phyloP scores from a whole-genome alignment of 2,329 filamentous ascomycete genomes.

The Zymoseptoria tritici region DNA sequence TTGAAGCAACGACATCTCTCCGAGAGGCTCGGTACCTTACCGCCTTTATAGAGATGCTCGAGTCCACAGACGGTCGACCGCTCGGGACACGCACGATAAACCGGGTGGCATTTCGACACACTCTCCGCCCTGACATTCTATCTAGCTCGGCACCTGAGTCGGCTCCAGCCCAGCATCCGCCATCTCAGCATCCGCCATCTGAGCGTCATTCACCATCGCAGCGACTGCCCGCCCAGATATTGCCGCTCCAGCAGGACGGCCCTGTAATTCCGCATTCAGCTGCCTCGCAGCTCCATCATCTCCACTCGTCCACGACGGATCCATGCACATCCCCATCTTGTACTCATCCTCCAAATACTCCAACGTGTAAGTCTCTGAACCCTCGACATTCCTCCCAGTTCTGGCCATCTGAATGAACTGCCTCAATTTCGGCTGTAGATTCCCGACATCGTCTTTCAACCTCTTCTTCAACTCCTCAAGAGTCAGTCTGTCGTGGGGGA shows the following conservation, averaged over 20 bases:
- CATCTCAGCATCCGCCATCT: neutral
- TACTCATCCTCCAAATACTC: neutral
- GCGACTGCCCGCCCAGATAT: neutral
- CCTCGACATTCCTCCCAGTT: neutral
- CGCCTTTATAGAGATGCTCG: neutral
- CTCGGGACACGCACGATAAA: neutral
- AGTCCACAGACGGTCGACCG: neutral
- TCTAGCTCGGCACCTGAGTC: neutral
- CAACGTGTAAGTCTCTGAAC: neutral
- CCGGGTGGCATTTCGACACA: neutral
- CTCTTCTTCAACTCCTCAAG: slow-evolving; percentile 1
- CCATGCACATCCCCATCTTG: neutral
- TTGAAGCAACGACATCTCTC: too few relatives aligned
- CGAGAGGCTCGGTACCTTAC: too few relatives aligned
- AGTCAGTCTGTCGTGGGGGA: slow-evolving; percentile 4
- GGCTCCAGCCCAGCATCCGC: neutral
- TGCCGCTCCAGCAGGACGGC: neutral
- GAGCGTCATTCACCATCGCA: neutral
- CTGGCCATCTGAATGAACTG: neutral
- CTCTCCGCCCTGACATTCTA: neutral
- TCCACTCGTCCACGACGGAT: neutral
- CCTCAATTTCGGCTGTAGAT: neutral
- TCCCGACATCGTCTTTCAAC: neutral
- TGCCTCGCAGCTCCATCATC: neutral
- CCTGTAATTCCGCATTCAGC: neutral